Percentiles rank a stretch among this genome's conserved stretches.
Conservation (phyloP, 2,329 filamentous ascomycete species). For the Aspergillus hortae region DNA sequence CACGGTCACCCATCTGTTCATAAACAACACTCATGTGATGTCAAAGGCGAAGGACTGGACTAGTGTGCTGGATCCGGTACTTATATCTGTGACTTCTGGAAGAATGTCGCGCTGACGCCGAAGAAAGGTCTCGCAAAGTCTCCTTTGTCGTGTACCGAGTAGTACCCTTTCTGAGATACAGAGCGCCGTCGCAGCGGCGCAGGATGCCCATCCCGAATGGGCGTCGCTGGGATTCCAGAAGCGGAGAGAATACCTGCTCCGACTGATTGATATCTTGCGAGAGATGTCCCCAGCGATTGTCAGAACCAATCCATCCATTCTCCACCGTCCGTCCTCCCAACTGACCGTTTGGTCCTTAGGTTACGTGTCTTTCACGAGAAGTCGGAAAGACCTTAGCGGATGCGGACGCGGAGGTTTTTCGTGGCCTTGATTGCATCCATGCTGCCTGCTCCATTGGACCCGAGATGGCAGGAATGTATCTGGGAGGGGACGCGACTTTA, state of each 20-base stretch:
- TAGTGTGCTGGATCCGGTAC: conserved; percentile 22
- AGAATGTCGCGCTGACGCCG: neutral
- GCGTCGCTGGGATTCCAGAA: conserved; percentile 13
- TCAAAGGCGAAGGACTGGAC: conserved; percentile 22
- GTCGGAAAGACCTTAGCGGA: conserved; percentile 25
- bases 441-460: conserved; percentile 22
- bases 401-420: conserved; percentile 22
- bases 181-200: conserved; percentile 17
- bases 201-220: conserved; percentile 22
- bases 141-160: conserved; percentile 20
- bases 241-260: conserved; percentile 16
- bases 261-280: conserved; percentile 15
- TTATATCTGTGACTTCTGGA: neutral
- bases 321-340: neutral
- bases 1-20: conserved; percentile 17
- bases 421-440: conserved; percentile 24
- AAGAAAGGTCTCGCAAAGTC: conserved; percentile 14
- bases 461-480: conserved; percentile 24
- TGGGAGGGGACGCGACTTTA: conserved; percentile 18
- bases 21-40: conserved; percentile 21
- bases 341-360: conserved; percentile 3
- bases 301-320: neutral
- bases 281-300: conserved; percentile 16
- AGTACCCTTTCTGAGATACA: conserved; percentile 21
- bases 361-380: conserved; percentile 17